Evolutionary conservation across 73 alveolate species (phyloP), one percentile per base, ranked within the genome.

Genomic region (Tetrahymena elliotti): DNA sequence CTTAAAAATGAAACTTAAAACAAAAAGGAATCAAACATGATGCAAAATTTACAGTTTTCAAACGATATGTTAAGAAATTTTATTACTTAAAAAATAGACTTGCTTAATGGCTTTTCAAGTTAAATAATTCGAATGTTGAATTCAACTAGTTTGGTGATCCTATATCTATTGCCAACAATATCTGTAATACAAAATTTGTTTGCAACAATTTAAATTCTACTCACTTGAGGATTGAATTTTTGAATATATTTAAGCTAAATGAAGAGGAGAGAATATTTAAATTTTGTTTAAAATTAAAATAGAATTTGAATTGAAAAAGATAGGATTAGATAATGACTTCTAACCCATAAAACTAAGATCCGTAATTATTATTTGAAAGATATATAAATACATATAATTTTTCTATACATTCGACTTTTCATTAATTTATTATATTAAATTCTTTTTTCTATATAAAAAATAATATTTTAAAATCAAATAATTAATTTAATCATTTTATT

Each of bases 131-230:
- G 27, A 33, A 94, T 35, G 93, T 94, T 88, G 96, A 94, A 84
- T 94, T 94, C 92, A 88, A 53, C 39, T 35, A 94, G 54, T 53
- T 94, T 27, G 96, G 93, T 34, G 96, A 94, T 94, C 96, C 96
- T 41, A 88, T 94, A 33, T 84, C 96, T 34, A 33, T 94, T 40
- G 93, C 96, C 13, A 31, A 94, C 33, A 94, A 94, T 52, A 94
- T 94, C 20, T 38, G 96, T 94, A 94, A 34, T 88, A n/a, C 15
- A 9, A 22, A 18, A 83, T 84, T 38, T 47, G 4, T 27, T 27
- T 27, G 6, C 88, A 68, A n/a, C n/a, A 16, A 6, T 68, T 68
- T n/a, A 68, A 68, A 68, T 68, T 68, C 88, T 68, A 68, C 88
- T 31, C 88, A 18, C 82, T 47, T 47, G 3, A 0, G 6, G 31